Conservation (phyloP, 257 asterid species). For the Solanum chaucha region DNA sequence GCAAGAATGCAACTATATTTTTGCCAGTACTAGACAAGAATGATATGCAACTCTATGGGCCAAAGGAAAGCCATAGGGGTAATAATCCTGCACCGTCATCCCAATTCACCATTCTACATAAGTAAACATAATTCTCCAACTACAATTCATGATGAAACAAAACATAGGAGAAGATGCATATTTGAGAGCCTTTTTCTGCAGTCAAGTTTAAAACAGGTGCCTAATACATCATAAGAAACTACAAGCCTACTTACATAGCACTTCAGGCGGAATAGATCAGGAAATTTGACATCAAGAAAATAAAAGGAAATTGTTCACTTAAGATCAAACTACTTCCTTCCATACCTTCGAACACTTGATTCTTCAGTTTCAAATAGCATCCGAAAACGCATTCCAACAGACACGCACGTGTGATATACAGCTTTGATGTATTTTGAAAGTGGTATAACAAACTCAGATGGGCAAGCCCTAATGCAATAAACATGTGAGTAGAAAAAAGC, state of each 20-base stretch:
- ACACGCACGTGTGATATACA: conserved; percentile 80
- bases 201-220: background rate
- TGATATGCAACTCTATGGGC: background rate
- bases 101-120: background rate
- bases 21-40: background rate
- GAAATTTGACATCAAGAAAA: background rate
- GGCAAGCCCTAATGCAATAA: conserved; percentile 69
- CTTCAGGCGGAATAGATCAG: background rate
- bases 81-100: background rate
- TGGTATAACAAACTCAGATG: conserved; percentile 88
- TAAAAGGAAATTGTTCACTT: background rate
- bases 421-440: conserved; percentile 88
- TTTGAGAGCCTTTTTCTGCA: background rate
- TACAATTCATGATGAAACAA: background rate
- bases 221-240: background rate
- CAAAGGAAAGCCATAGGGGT: background rate
- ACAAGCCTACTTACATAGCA: background rate
- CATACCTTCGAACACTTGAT: conserved; percentile 95
- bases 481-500: conserved; percentile 3
- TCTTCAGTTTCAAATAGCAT: conserved; percentile 98
- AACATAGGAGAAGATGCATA: background rate
- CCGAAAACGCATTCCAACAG: conserved; percentile 95
- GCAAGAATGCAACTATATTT: background rate
- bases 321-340: background rate
- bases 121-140: background rate